phyloP scores from a whole-genome alignment of 352 stramenopile genomes.

The Peronospora farinosa region DNA sequence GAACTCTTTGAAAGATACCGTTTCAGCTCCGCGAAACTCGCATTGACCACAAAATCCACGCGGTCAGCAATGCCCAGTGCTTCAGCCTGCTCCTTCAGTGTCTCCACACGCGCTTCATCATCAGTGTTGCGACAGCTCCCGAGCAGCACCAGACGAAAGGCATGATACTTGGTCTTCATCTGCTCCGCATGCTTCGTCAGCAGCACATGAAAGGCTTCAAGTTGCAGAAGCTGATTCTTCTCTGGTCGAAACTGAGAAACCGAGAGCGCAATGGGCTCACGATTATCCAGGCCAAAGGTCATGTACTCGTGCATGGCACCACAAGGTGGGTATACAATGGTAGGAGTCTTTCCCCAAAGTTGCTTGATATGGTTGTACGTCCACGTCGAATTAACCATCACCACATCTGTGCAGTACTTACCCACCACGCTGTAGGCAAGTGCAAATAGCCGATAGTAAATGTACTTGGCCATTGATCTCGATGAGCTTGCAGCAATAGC shows the following conservation, averaged over 20 bases:
- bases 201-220: slow-evolving; percentile 82
- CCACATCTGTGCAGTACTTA: slow-evolving; percentile 74
- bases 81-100: slow-evolving; percentile 72
- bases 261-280: slow-evolving; percentile 86
- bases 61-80: slow-evolving; percentile 65
- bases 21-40: slow-evolving; percentile 90
- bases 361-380: slow-evolving; percentile 92
- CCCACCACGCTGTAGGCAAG: slow-evolving; percentile 87
- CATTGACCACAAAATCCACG: slow-evolving; percentile 95
- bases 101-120: slow-evolving; percentile 87
- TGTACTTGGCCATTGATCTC: slow-evolving; percentile 88
- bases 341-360: slow-evolving; percentile 83
- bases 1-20: slow-evolving; percentile 73
- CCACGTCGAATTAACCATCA: slow-evolving; percentile 98
- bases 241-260: slow-evolving; percentile 98
- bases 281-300: slow-evolving; percentile 42
- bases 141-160: slow-evolving; percentile 92
- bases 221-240: slow-evolving; percentile 97
- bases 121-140: slow-evolving; percentile 93
- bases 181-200: slow-evolving; percentile 39
- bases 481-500: slow-evolving; percentile 71
- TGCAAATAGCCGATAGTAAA: slow-evolving; percentile 95
- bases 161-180: slow-evolving; percentile 36
- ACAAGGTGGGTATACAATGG: slow-evolving; percentile 94
- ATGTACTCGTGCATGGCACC: slow-evolving; percentile 83